phyloP scores from a whole-genome alignment of 345 rosid species.

The Alliaria petiolata region DNA sequence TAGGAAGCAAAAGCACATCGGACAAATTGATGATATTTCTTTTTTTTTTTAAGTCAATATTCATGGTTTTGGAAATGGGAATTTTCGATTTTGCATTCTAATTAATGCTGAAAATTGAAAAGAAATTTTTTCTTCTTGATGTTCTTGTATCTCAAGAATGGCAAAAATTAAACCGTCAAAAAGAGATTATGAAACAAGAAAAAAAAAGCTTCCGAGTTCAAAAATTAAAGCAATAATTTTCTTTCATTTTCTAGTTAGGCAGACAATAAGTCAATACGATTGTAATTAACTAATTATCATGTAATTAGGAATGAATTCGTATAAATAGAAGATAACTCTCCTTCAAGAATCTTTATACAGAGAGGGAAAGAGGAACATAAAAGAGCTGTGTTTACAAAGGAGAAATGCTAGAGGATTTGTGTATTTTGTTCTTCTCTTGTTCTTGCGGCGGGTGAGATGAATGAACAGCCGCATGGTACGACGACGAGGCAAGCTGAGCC shows the following conservation, averaged over 20 bases:
- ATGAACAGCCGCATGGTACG: conserved; percentile 57
- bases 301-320: too few species aligned
- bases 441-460: conserved; percentile 26
- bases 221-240: too few species aligned
- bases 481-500: conserved; percentile 71
- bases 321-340: too few species aligned
- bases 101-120: neutral
- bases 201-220: too few species aligned
- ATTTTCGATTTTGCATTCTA: neutral
- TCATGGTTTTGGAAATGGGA: neutral
- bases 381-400: neutral
- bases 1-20: neutral
- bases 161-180: neutral
- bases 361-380: neutral
- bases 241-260: too few species aligned
- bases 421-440: neutral
- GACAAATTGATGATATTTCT: neutral
- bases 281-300: too few species aligned
- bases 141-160: conserved; percentile 19
- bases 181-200: neutral
- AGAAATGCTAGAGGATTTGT: conserved; percentile 6
- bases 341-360: neutral
- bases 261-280: too few species aligned
- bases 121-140: neutral
- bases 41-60: neutral